Base-by-base conservation (phyloP, 2,329 filamentous ascomycete genomes). In the Sporothrix humicola region DNA sequence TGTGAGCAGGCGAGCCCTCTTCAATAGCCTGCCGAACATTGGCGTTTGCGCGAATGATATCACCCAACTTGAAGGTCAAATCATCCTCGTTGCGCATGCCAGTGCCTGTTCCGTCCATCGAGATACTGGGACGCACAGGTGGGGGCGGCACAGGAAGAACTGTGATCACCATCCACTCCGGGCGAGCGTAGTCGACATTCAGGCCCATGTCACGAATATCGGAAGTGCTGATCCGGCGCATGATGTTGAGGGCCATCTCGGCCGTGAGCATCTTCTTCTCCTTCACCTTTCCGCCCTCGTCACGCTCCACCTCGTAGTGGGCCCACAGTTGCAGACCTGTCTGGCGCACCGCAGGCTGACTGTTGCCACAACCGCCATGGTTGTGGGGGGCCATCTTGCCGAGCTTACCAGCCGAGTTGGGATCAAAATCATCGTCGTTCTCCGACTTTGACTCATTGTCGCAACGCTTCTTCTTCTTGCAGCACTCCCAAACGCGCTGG, bases 91-190 rank as follows among this genome's bases (percentile, higher is more conserved):
- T 96, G 76, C 96, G 92, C 86, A 95, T 91, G 76, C 96, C 96
- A 77, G 93, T 93, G 71, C 93, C 93, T 59, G 94, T 97, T 71
- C 96, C 95, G 80, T 98, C 97, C 85, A 98, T 95, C 26, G 95
- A 97, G 78, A 99, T 97, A 87, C 94, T 98, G 5, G 96, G 96
- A 72, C 96, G 92, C 52, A 99, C 97, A 2, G 96, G 95, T 66
- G 96, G 96, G 2, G 96, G 96, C 0, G 96, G 96, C 0, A 99
- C 97, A 5, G 96, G 95, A 65, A 99, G 87, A 69, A 98, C 95
- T 0, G 94, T 97, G 75, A 99, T 86, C 75, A 99, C 89, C 94
- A 99, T 97, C 96, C 96, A 99, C 81, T 99, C 96, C 0, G 96
- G 96, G 65, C 95, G 91, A 73, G 97, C 95, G 79, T 98, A 98